Percentiles rank a stretch among this genome's conserved stretches.
phyloP scores from a whole-genome alignment of 108 stramenopile genomes.

The Hondaea fermentalgiana region DNA sequence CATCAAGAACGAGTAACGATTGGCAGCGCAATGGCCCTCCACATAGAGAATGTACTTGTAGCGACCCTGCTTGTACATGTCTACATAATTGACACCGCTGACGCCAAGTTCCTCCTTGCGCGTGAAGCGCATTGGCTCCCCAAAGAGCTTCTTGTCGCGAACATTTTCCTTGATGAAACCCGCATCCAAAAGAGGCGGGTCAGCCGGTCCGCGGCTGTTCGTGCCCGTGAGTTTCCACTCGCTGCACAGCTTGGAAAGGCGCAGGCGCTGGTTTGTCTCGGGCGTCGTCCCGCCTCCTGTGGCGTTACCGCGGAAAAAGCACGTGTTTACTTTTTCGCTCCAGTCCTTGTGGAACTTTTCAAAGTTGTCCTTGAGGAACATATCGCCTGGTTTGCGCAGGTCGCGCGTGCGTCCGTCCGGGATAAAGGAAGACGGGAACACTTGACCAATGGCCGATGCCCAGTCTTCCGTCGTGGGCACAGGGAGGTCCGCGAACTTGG shows the following conservation, averaged over 20 bases:
- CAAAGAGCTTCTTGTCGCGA: constrained; percentile 84
- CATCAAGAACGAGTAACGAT: constrained; percentile 99
- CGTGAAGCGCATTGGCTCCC: constrained; percentile 68
- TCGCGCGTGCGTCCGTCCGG: constrained; percentile 61
- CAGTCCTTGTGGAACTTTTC: constrained; percentile 84
- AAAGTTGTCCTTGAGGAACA: constrained; percentile 95
- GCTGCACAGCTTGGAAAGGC: constrained; percentile 59
- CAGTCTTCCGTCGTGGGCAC: constrained; percentile 99
- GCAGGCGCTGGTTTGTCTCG: constrained; percentile 92
- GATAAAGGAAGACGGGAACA: constrained; percentile 45
- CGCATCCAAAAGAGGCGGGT: constrained; percentile 81
- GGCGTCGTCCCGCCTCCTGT: constrained; percentile 92
- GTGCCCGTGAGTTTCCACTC: constrained; percentile 76
- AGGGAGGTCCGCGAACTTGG: constrained; percentile 90
- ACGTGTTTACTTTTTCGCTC: constrained; percentile 80
- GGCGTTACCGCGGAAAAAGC: constrained; percentile 96
- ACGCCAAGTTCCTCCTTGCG: constrained; percentile 37
- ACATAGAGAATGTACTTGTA: constrained; percentile 96
- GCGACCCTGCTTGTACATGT: constrained; percentile 93
- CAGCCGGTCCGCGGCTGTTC: constrained; percentile 69
- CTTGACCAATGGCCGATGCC: constrained; percentile 90
- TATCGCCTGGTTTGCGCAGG: constrained; percentile 74
- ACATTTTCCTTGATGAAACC: constrained; percentile 94
- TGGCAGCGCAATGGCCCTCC: constrained; percentile 98
- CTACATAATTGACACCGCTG: constrained; percentile 64